Percentiles rank a stretch among this genome's conserved stretches.
These are phyloP conservation scores for Malus sieversii DNA, from an alignment of 306 rosid genomes.

Conservation along the genomic window DNA sequence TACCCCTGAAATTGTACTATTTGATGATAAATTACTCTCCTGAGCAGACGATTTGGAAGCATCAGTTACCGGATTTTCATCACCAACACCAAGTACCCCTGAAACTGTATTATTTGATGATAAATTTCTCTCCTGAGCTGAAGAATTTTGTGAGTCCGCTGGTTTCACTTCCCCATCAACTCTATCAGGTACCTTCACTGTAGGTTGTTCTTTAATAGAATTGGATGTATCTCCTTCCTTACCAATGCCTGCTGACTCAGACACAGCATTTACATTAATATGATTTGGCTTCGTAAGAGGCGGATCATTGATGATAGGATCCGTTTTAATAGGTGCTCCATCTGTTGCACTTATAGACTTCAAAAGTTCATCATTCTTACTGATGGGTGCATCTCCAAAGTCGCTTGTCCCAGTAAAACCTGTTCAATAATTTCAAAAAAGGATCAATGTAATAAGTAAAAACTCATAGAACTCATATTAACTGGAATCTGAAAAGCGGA, in stretches of 20 bases:
- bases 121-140: background rate
- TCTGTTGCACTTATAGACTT: constrained; percentile 16
- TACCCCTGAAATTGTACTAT: constrained; percentile 5
- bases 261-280: constrained; percentile 16
- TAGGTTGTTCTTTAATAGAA: constrained; percentile 21
- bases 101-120: background rate
- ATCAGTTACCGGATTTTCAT: background rate
- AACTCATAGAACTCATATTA: constrained; percentile 22
- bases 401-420: constrained; percentile 29
- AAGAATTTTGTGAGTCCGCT: constrained; percentile 7
- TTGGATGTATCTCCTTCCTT: constrained; percentile 28
- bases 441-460: constrained; percentile 1
- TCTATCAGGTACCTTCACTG: constrained; percentile 20
- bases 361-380: constrained; percentile 17
- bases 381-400: constrained; percentile 17
- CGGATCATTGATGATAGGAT: constrained; percentile 14
- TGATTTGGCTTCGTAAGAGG: constrained; percentile 20
- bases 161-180: constrained; percentile 31
- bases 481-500: constrained; percentile 18
- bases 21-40: constrained; percentile 22
- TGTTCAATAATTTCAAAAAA: constrained; percentile 22
- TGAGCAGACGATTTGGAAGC: constrained; percentile 4
- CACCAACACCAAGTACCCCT: background rate
- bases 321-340: constrained; percentile 22
- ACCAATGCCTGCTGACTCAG: constrained; percentile 7